These are phyloP conservation scores for Gossypium davidsonii DNA, from an alignment of 441 rosid species.

Conservation along the genomic window DNA sequence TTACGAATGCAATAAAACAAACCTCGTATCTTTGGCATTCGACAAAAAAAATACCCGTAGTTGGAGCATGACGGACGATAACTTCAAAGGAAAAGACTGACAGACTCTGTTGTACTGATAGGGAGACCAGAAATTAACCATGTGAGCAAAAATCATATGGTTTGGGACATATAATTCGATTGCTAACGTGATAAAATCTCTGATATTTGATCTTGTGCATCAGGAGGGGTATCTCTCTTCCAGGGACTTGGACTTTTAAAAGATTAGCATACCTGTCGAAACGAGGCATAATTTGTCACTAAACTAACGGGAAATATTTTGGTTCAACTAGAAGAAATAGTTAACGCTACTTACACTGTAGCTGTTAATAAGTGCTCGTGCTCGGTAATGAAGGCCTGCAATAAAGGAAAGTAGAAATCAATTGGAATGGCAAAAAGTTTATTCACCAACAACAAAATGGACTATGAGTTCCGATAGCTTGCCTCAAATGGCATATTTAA, in stretches of 20 bases:
- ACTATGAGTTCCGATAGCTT: conserved; percentile 22
- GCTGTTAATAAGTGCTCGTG: conserved; percentile 57
- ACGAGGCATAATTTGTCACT: neutral
- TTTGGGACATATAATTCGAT: conserved; percentile 3
- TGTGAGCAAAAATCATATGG: neutral
- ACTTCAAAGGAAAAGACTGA: conserved; percentile 10
- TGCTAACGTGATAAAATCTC: conserved; percentile 49
- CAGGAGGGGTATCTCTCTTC: conserved; percentile 67
- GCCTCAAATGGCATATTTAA: conserved; percentile 97
- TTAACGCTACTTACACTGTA: conserved; percentile 51
- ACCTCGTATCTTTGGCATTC: neutral
- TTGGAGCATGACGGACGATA: neutral
- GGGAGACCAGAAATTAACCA: neutral
- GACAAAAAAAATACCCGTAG: conserved; percentile 20
- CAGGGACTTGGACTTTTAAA: conserved; percentile 61
- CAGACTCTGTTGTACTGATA: neutral
- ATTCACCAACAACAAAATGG: neutral
- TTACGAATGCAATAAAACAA: neutral
- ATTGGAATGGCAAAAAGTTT: conserved; percentile 7
- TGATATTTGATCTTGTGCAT: conserved; percentile 53
- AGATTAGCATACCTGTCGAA: conserved; percentile 55
- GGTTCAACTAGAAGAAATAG: neutral
- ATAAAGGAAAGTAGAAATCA: conserved; percentile 6
- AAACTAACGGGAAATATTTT: neutral
- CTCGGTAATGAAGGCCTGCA: conserved; percentile 85